Evolutionary conservation across 2,329 filamentous ascomycete genomes (phyloP), one percentile per base, ranked within the genome.

Genomic region (Sporothrix euskadiensis): DNA sequence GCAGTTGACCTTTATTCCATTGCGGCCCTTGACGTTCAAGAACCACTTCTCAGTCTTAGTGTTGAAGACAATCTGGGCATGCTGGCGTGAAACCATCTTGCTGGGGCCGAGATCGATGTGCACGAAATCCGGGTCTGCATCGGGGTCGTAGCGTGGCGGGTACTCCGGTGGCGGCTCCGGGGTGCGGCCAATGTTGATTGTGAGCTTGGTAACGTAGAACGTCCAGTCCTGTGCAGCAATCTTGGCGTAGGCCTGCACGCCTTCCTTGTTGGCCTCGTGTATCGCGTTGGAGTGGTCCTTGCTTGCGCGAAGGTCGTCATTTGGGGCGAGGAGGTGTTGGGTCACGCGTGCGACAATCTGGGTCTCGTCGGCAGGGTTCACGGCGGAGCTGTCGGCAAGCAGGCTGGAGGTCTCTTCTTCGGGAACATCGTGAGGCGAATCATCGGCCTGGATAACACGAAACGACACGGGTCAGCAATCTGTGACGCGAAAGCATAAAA

Each of bases 31-130:
- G 76, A 97, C 93, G 59, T 89, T 85, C 70, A 99, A 88, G 78
- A 91, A 91, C 96, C 96, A 99, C 75, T 88, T 89, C 77, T 89
- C 90, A 52, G 86, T 83, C 57, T 90, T 89, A 22, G 86, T 83
- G 78, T 93, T 89, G 78, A 92, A 96, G 77, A 87, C 89, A 70
- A 96, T 92, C 78, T 90, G 86, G 12, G 92, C 92, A 79, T 94
- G 92, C 75, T 91, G 86, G 75, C 93, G 88, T 41, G 93, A 95
- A 49, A 95, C 90, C 79, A 92, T 90, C 83, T 95, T 95, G 82
- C 89, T 92, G 0, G 93, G 93, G 0, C 93, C 92, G 44, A 99
- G 85, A 80, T 99, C 95, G 77, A 99, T 95, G 80, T 98, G 92
- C 14, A 98, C 84, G 39, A 83, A 84, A 22, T 86, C 83, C 16